phyloP scores from a whole-genome alignment of 2,329 filamentous ascomycete genomes.

The Clonostachys byssicola region DNA sequence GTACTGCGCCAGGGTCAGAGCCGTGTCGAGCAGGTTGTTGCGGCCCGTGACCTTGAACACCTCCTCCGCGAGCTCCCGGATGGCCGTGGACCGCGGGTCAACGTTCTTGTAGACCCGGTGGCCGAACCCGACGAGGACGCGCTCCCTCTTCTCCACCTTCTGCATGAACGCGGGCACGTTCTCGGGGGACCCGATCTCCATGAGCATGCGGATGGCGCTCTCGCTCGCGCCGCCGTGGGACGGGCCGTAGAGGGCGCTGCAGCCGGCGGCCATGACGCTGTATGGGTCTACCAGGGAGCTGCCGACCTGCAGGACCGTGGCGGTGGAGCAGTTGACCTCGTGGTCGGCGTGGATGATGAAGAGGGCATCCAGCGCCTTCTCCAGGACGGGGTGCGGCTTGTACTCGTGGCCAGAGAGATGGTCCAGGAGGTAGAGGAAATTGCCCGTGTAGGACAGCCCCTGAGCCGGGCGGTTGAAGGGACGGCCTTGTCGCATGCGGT shows the following conservation, averaged over 20 bases:
- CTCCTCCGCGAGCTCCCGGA: conserved; percentile 41
- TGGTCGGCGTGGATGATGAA: conserved; percentile 56
- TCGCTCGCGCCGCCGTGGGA: conserved; percentile 58
- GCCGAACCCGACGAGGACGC: conserved; percentile 50
- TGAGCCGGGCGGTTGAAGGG: conserved; percentile 43
- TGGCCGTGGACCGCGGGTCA: conserved; percentile 46
- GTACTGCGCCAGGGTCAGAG: conserved; percentile 37
- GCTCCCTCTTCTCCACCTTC: conserved; percentile 43
- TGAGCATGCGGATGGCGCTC: conserved; percentile 48
- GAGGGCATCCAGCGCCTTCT: conserved; percentile 45
- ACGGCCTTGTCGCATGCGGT: conserved; percentile 47
- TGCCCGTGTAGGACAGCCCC: conserved; percentile 46
- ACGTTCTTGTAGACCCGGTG: conserved; percentile 51
- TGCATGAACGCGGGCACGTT: conserved; percentile 45
- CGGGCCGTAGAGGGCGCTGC: conserved; percentile 50
- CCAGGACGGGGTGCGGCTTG: conserved; percentile 42
- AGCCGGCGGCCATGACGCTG: conserved; percentile 45
- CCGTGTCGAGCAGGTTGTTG: conserved; percentile 46
- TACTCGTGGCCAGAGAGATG: conserved; percentile 41
- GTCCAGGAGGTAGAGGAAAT: conserved; percentile 51
- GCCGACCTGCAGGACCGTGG: conserved; percentile 51
- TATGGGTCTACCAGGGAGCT: conserved; percentile 52
- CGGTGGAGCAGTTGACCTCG: conserved; percentile 54
- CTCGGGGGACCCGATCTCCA: conserved; percentile 42
- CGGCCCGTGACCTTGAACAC: conserved; percentile 44